Percentiles rank a stretch among this genome's conserved stretches.
phyloP scores from a whole-genome alignment of 2,329 filamentous ascomycete genomes.

The Pseudogymnoascus sp. region DNA sequence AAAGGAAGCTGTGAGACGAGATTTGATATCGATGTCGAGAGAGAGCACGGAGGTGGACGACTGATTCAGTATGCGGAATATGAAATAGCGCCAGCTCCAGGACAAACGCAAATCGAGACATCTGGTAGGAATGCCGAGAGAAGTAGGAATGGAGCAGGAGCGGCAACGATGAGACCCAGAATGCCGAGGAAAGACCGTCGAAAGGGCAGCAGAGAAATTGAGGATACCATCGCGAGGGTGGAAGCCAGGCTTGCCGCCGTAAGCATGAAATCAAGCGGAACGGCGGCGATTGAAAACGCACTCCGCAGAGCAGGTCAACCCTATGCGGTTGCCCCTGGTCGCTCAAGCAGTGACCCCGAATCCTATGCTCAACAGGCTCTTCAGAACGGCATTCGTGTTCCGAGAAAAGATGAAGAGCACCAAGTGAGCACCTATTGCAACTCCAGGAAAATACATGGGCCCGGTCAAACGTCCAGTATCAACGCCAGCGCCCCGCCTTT shows the following conservation, averaged over 20 bases:
- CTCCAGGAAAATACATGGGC: not conserved
- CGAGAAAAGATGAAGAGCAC: slow-evolving; percentile 24
- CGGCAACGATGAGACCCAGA: not conserved
- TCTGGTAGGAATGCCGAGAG: not conserved
- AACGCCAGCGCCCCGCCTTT: not conserved
- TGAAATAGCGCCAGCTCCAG: not conserved
- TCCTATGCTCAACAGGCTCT: not conserved
- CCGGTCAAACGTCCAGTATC: not conserved
- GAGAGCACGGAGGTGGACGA: not conserved
- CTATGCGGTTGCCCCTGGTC: not conserved
- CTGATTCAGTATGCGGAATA: not conserved
- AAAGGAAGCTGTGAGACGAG: not conserved
- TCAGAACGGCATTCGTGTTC: not conserved
- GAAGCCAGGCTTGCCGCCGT: not conserved
- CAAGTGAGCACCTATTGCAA: not conserved
- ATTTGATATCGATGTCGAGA: slow-evolving; percentile 2
- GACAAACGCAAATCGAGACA: not conserved
- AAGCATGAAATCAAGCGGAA: not conserved
- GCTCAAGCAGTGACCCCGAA: not conserved
- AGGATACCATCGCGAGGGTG: slow-evolving; percentile 1
- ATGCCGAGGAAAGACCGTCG: not conserved
- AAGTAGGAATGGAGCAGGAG: not conserved
- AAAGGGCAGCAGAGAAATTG: slow-evolving; percentile 5
- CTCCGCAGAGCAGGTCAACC: not conserved
- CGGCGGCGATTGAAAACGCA: not conserved